Conservation (phyloP, 2,329 filamentous ascomycete species). For the Coniella vitis region DNA sequence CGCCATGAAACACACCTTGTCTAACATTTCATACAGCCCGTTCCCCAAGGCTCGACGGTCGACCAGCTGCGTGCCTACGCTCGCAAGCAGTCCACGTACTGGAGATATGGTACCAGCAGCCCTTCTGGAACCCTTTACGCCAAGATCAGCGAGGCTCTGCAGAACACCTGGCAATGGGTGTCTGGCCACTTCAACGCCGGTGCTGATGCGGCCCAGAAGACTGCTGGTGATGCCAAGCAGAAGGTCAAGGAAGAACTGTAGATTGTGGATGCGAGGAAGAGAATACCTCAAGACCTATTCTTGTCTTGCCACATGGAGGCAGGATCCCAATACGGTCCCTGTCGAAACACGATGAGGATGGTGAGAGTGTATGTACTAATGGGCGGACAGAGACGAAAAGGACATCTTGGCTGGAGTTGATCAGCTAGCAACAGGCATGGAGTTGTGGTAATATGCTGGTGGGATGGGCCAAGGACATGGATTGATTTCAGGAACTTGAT, state of each 20-base stretch:
- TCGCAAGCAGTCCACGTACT: conserved; percentile 68
- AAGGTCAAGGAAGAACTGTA: conserved; percentile 44
- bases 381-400: too few relatives aligned
- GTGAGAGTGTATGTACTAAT: too few relatives aligned
- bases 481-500: conserved; percentile 10
- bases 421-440: not conserved
- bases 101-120: conserved; percentile 65
- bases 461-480: conserved; percentile 1
- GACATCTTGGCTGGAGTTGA: not conserved
- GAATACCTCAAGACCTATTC: too few relatives aligned
- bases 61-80: conserved; percentile 66
- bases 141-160: conserved; percentile 48
- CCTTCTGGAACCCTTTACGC: conserved; percentile 60
- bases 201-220: conserved; percentile 40
- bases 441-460: conserved; percentile 8
- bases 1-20: not conserved
- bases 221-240: conserved; percentile 33
- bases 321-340: too few relatives aligned
- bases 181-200: conserved; percentile 41
- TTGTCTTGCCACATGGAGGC: too few relatives aligned
- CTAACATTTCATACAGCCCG: conserved; percentile 29
- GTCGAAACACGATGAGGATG: too few relatives aligned
- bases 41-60: conserved; percentile 59
- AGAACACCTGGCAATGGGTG: conserved; percentile 46
- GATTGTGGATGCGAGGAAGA: conserved; percentile 18